These are phyloP conservation scores for Chalciporus chontae DNA, from an alignment of 768 basidiomycete species.

Conservation along the genomic window DNA sequence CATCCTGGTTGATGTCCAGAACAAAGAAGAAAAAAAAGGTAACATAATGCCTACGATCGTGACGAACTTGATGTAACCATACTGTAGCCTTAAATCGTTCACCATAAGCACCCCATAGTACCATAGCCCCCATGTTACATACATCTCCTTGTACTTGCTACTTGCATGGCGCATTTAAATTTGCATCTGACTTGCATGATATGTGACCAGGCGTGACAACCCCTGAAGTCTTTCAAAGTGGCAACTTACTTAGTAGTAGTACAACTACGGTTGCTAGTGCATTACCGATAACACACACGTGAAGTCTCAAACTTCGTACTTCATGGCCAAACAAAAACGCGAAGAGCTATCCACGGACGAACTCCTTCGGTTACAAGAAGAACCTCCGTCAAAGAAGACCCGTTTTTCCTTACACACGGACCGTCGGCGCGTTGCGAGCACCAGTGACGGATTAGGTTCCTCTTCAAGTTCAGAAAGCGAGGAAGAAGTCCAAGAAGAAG, in stretches of 20 bases:
- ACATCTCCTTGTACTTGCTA: not conserved
- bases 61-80: not conserved
- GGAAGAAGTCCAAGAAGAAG: conserved; percentile 21
- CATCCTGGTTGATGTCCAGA: not conserved
- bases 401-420: conserved; percentile 6
- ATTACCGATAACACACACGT: not conserved
- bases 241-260: too few relatives aligned
- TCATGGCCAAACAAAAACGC: conserved; percentile 17
- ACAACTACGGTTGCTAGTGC: too few relatives aligned
- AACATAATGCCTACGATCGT: not conserved
- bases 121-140: not conserved
- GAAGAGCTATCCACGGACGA: conserved; percentile 42
- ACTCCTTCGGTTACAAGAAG: conserved; percentile 45
- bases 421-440: not conserved
- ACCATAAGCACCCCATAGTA: not conserved
- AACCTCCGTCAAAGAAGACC: conserved; percentile 36
- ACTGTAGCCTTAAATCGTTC: not conserved
- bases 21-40: not conserved
- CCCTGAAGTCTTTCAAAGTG: not conserved
- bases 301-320: not conserved
- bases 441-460: conserved; percentile 4
- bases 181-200: not conserved
- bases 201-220: not conserved
- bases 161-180: too few relatives aligned
- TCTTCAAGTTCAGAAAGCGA: conserved; percentile 7